Conservation (phyloP, 2,329 filamentous ascomycete species). For the Ceratocystis variospora region DNA sequence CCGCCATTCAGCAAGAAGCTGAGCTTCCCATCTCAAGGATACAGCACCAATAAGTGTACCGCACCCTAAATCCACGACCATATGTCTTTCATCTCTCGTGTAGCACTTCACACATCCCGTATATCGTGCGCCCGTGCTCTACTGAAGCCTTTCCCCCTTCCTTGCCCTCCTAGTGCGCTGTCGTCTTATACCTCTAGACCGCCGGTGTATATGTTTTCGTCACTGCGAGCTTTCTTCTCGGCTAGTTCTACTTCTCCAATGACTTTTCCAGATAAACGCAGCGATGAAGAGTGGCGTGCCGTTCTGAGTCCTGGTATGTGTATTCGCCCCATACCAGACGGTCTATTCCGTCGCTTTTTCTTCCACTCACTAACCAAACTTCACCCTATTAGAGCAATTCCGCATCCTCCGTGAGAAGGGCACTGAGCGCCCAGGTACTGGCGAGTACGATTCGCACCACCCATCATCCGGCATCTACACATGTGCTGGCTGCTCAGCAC, state of each 20-base stretch:
- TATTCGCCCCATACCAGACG: not conserved
- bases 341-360: not conserved
- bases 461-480: slow-evolving; percentile 64
- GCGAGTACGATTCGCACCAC: slow-evolving; percentile 78
- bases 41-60: not conserved
- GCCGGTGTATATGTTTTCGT: slow-evolving; percentile 46
- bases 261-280: slow-evolving; percentile 68
- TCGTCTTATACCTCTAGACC: not conserved
- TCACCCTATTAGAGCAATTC: slow-evolving; percentile 64
- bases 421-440: slow-evolving; percentile 68
- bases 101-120: not conserved
- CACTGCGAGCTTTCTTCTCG: slow-evolving; percentile 55
- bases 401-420: slow-evolving; percentile 83
- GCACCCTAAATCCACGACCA: not conserved
- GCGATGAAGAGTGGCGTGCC: slow-evolving; percentile 75
- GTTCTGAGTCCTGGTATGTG: slow-evolving; percentile 49
- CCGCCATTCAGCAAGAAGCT: not conserved
- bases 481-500: slow-evolving; percentile 73
- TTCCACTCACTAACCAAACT: slow-evolving; percentile 2
- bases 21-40: not conserved
- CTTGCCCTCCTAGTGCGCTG: not conserved
- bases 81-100: not conserved
- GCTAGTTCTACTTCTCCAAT: slow-evolving; percentile 38
- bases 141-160: not conserved
- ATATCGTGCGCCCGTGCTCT: not conserved